A percentile compares a stretch with the other conserved stretches of the same genome.
Conservation (phyloP, 1,139 yeast species). For the Geotrichum histeridarum region DNA sequence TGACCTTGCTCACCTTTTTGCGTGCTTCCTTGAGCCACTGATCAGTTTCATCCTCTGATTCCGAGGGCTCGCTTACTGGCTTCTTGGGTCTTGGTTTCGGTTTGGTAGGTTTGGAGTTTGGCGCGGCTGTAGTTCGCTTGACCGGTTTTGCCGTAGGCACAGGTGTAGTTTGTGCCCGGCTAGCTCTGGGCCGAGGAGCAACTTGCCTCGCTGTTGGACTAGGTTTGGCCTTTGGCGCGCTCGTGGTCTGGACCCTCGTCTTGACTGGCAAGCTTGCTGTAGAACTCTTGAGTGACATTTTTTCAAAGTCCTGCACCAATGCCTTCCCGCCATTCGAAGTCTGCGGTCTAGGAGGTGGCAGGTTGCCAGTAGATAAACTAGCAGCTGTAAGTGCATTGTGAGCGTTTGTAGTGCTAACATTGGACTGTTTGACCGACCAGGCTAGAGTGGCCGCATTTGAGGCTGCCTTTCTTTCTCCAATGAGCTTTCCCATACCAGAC, state of each 20-base stretch:
- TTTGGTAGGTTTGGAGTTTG: not conserved
- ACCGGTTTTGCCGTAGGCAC: not conserved
- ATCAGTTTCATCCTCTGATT: slow-evolving; percentile 20
- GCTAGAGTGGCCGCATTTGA: slow-evolving; percentile 29
- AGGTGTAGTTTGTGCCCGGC: not conserved
- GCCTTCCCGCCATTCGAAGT: not conserved
- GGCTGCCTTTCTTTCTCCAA: slow-evolving; percentile 24
- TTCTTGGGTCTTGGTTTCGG: slow-evolving; percentile 19
- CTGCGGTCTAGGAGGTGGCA: not conserved
- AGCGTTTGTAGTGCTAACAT: slow-evolving; percentile 3
- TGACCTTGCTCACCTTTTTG: slow-evolving; percentile 32
- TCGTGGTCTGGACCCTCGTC: too few species aligned
- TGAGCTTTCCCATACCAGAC: slow-evolving; percentile 22
- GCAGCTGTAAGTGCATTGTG: slow-evolving; percentile 12
- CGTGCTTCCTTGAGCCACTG: slow-evolving; percentile 31
- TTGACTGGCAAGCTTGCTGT: too few species aligned
- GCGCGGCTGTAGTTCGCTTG: not conserved
- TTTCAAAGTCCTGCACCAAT: not conserved
- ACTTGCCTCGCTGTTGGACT: not conserved
- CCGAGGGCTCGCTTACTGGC: slow-evolving; percentile 26
- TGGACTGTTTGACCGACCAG: slow-evolving; percentile 22
- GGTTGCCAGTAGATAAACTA: slow-evolving; percentile 9
- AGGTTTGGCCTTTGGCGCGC: not conserved
- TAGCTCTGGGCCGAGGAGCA: too few species aligned
- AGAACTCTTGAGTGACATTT: not conserved